A percentile compares a stretch with the other conserved stretches of the same genome.
Conservation (phyloP, 108 stramenopile species). For the Cyclotella atomus region DNA sequence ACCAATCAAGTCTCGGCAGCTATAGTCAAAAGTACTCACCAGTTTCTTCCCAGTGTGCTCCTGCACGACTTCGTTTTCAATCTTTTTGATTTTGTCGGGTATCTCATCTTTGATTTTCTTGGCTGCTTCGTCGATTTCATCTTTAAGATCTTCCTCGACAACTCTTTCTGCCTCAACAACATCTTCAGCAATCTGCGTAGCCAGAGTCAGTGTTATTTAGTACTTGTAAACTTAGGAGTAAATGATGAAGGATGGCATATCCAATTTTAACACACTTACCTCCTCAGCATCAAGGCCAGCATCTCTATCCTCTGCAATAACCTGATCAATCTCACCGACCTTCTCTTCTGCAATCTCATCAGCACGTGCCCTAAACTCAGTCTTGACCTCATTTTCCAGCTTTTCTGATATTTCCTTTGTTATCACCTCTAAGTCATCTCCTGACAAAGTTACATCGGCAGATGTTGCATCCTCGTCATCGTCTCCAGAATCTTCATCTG, state of each 20-base stretch:
- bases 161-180: slow-evolving; percentile 38
- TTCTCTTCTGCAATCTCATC: slow-evolving; percentile 45
- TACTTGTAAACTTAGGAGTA: too few relatives aligned
- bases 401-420: slow-evolving; percentile 42
- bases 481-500: slow-evolving; percentile 31
- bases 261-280: slow-evolving; percentile 22
- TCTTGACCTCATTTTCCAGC: slow-evolving; percentile 44
- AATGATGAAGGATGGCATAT: too few relatives aligned
- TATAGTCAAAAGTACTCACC: too few relatives aligned
- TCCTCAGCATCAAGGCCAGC: slow-evolving; percentile 24
- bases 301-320: slow-evolving; percentile 40
- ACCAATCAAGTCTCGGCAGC: too few relatives aligned
- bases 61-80: slow-evolving; percentile 45
- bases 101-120: slow-evolving; percentile 28
- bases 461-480: slow-evolving; percentile 23
- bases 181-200: slow-evolving; percentile 45
- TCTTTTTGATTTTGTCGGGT: slow-evolving; percentile 42
- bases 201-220: too few relatives aligned
- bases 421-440: slow-evolving; percentile 38
- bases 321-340: slow-evolving; percentile 38
- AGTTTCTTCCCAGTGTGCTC: slow-evolving; percentile 51
- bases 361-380: slow-evolving; percentile 36
- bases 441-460: slow-evolving; percentile 28
- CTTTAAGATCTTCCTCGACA: slow-evolving; percentile 40
- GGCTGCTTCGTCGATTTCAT: slow-evolving; percentile 53